Conservation (phyloP, 1,139 yeast genomes). For the Yamadazyma dendronema region DNA sequence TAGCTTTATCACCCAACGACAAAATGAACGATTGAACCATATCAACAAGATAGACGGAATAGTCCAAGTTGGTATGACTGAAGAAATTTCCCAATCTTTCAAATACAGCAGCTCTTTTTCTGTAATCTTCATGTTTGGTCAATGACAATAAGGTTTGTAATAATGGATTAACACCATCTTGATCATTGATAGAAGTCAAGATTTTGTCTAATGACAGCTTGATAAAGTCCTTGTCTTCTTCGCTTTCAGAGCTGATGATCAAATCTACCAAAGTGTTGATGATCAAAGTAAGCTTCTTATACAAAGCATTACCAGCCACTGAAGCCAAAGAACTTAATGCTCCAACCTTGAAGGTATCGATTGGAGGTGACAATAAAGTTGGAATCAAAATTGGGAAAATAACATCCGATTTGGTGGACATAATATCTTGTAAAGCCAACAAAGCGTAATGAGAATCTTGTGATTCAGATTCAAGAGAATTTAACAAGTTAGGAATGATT, state of each 20-base stretch:
- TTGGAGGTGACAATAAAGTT: slow-evolving; percentile 75
- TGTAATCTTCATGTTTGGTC: slow-evolving; percentile 72
- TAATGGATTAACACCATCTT: slow-evolving; percentile 81
- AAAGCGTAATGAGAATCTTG: slow-evolving; percentile 66
- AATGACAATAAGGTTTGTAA: slow-evolving; percentile 77
- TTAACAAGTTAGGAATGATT: slow-evolving; percentile 79
- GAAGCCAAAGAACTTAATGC: slow-evolving; percentile 88
- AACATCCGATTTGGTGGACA: slow-evolving; percentile 86
- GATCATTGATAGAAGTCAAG: slow-evolving; percentile 68
- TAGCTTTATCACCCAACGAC: slow-evolving; percentile 70
- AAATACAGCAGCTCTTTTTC: slow-evolving; percentile 65
- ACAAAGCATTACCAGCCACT: slow-evolving; percentile 85
- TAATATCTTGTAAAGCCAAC: slow-evolving; percentile 85
- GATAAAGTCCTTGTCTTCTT: slow-evolving; percentile 40
- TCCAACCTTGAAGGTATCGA: slow-evolving; percentile 78
- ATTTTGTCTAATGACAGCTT: slow-evolving; percentile 65
- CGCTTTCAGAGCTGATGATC: slow-evolving; percentile 38
- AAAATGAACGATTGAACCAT: slow-evolving; percentile 70
- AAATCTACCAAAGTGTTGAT: slow-evolving; percentile 72
- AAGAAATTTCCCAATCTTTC: slow-evolving; percentile 74
- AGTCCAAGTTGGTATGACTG: slow-evolving; percentile 61
- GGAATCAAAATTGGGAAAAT: slow-evolving; percentile 95
- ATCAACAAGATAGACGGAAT: slow-evolving; percentile 72
- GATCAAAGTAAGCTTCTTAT: slow-evolving; percentile 67
- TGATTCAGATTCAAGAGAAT: slow-evolving; percentile 56